Conservation (phyloP, 768 basidiomycete species). For the Tulasnella sp. region DNA sequence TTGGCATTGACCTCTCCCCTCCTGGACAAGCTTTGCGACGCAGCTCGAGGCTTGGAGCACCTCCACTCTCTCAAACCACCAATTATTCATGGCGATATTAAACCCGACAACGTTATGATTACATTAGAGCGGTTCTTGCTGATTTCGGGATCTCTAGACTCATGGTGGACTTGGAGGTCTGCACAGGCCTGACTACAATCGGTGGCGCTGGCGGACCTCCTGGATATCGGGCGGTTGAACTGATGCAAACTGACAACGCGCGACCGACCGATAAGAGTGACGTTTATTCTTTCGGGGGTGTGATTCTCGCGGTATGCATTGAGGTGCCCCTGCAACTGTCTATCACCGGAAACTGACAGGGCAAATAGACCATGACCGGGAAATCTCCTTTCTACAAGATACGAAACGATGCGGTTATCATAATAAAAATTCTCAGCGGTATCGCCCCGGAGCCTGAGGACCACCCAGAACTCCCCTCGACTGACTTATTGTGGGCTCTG, state of each 20-base stretch:
- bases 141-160: slow-evolving; percentile 15
- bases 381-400: neutral
- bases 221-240: neutral
- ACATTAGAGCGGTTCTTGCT: neutral
- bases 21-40: slow-evolving; percentile 20
- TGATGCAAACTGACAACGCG: neutral
- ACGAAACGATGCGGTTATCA: neutral
- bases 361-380: neutral
- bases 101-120: neutral
- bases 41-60: slow-evolving; percentile 25
- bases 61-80: slow-evolving; percentile 26
- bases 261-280: neutral
- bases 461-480: neutral
- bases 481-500: neutral
- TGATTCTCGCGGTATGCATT: neutral
- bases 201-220: neutral
- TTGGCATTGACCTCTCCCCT: neutral
- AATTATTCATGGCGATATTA: slow-evolving; percentile 30
- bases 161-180: neutral
- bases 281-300: slow-evolving; percentile 8
- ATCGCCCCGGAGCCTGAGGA: neutral
- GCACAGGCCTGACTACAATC: neutral
- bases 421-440: neutral
- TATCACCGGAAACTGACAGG: neutral
- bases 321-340: too few species aligned